Conservation (phyloP, 2,329 filamentous ascomycete species). For the Hypocreales sp. region DNA sequence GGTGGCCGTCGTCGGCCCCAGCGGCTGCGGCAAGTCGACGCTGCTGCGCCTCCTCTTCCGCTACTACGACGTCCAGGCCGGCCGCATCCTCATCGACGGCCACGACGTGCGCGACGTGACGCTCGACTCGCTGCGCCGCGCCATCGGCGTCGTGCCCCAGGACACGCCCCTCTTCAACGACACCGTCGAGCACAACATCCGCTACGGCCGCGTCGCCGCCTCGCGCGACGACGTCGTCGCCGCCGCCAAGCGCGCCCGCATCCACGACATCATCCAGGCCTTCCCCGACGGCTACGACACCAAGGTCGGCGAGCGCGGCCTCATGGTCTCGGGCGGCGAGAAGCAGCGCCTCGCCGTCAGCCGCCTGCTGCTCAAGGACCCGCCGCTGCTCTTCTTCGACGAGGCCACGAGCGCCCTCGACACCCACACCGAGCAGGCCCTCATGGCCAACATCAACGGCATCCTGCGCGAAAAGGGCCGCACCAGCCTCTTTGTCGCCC, state of each 20-base stretch:
- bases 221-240: slow-evolving; percentile 55
- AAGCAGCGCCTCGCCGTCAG: slow-evolving; percentile 84
- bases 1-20: slow-evolving; percentile 87
- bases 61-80: slow-evolving; percentile 78
- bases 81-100: slow-evolving; percentile 79
- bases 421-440: slow-evolving; percentile 81
- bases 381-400: slow-evolving; percentile 83
- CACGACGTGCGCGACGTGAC: slow-evolving; percentile 79
- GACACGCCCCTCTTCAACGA: slow-evolving; percentile 97
- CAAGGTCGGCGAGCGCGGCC: slow-evolving; percentile 80
- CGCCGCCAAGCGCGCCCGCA: slow-evolving; percentile 67
- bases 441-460: slow-evolving; percentile 84
- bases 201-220: slow-evolving; percentile 73
- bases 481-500: slow-evolving; percentile 91
- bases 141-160: slow-evolving; percentile 92
- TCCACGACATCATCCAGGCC: slow-evolving; percentile 66
- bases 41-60: slow-evolving; percentile 83
- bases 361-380: slow-evolving; percentile 73
- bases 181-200: slow-evolving; percentile 89
- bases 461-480: slow-evolving; percentile 77
- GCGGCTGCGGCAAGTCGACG: slow-evolving; percentile 91
- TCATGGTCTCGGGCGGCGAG: slow-evolving; percentile 95
- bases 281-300: slow-evolving; percentile 84
- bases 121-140: slow-evolving; percentile 65
- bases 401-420: slow-evolving; percentile 88